phyloP scores from a whole-genome alignment of 768 basidiomycete genomes.

The Panaeolus cyanescens region DNA sequence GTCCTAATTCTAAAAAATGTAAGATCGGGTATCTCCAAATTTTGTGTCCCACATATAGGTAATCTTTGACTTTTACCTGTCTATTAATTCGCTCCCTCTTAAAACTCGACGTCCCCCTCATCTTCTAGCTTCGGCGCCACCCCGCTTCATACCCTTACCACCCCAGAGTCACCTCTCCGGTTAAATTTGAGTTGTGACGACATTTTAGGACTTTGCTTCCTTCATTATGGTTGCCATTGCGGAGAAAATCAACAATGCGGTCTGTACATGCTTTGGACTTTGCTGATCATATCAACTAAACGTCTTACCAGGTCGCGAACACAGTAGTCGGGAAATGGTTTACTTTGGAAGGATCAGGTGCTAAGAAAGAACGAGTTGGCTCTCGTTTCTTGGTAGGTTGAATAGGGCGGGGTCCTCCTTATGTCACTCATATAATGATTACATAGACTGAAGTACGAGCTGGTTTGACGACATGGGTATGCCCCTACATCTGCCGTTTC shows the following conservation, averaged over 20 bases:
- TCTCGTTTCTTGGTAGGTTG: slow-evolving; percentile 57
- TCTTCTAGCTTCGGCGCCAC: not conserved
- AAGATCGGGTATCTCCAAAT: slow-evolving; percentile 1
- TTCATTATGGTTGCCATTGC: slow-evolving; percentile 6
- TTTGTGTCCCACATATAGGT: not conserved
- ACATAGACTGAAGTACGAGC: slow-evolving; percentile 75
- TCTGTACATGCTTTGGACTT: slow-evolving; percentile 16
- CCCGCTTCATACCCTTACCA: not conserved
- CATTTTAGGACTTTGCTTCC: not conserved
- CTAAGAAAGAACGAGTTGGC: slow-evolving; percentile 59
- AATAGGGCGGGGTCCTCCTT: not conserved
- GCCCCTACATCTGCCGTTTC: slow-evolving; percentile 16
- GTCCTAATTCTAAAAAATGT: not conserved
- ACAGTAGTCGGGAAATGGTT: slow-evolving; percentile 67
- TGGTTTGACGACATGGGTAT: slow-evolving; percentile 80
- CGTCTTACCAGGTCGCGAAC: slow-evolving; percentile 39
- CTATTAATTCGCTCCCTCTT: not conserved
- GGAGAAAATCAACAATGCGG: slow-evolving; percentile 25
- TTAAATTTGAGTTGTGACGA: not conserved
- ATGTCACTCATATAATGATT: not conserved
- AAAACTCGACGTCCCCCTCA: not conserved
- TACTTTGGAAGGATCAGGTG: slow-evolving; percentile 71
- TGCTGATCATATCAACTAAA: slow-evolving; percentile 5
- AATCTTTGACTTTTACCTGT: not conserved
- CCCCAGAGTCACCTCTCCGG: not conserved